A percentile compares a stretch with the other conserved stretches of the same genome.
Conservation (phyloP, 2,329 filamentous ascomycete genomes). For the Paramyrothecium sp. region DNA sequence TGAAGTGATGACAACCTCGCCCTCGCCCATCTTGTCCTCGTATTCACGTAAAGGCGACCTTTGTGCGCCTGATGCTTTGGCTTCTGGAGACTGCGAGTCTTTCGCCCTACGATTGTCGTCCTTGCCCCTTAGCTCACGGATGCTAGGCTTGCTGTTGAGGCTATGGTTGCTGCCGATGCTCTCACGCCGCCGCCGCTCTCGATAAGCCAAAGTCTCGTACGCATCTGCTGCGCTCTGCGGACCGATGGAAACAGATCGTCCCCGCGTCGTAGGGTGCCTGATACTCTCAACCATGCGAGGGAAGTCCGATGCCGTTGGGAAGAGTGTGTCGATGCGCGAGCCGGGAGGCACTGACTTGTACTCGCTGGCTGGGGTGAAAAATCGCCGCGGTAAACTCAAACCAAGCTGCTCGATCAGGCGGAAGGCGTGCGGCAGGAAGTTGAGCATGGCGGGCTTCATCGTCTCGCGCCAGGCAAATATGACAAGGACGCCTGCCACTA, state of each 20-base stretch:
- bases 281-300: slow-evolving; percentile 80
- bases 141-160: slow-evolving; percentile 41
- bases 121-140: slow-evolving; percentile 37
- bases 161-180: slow-evolving; percentile 52
- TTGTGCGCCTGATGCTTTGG: slow-evolving; percentile 43
- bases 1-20: slow-evolving; percentile 41
- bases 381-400: slow-evolving; percentile 78
- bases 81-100: slow-evolving; percentile 37
- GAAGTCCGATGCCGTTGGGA: slow-evolving; percentile 86
- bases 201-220: slow-evolving; percentile 91
- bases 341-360: slow-evolving; percentile 78
- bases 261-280: slow-evolving; percentile 67
- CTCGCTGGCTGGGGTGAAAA: slow-evolving; percentile 87
- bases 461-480: slow-evolving; percentile 89
- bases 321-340: slow-evolving; percentile 75
- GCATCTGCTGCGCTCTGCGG: slow-evolving; percentile 96
- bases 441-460: slow-evolving; percentile 82
- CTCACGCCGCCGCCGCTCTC: slow-evolving; percentile 62
- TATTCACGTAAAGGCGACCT: slow-evolving; percentile 57
- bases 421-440: slow-evolving; percentile 79
- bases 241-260: slow-evolving; percentile 82
- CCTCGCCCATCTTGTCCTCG: slow-evolving; percentile 73
- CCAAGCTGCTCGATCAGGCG: slow-evolving; percentile 79
- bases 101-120: slow-evolving; percentile 36
- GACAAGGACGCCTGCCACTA: slow-evolving; percentile 76